Conservation (phyloP, 2,329 filamentous ascomycete species). For the Fusarium multiceps region DNA sequence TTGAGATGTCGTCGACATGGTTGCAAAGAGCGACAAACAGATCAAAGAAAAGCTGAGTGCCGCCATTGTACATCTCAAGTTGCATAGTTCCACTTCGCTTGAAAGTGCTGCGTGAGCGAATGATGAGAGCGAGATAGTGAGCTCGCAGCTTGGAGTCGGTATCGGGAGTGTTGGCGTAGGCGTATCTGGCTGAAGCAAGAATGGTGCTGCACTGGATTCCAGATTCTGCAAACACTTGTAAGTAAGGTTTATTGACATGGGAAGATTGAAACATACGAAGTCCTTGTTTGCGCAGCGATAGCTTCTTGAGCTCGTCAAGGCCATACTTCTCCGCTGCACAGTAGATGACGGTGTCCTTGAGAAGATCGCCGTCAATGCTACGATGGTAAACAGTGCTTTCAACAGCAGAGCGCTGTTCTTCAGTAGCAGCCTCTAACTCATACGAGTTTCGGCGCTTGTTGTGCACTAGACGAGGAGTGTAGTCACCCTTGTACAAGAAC, state of each 20-base stretch:
- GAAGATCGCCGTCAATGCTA: constrained; percentile 71
- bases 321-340: constrained; percentile 88
- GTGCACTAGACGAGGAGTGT: constrained; percentile 84
- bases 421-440: constrained; percentile 76
- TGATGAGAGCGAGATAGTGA: constrained; percentile 92
- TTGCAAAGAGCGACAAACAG: constrained; percentile 94
- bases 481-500: constrained; percentile 94
- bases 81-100: constrained; percentile 97
- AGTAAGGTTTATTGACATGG: constrained; percentile 1
- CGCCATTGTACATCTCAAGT: constrained; percentile 89
- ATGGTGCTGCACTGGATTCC: constrained; percentile 89
- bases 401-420: constrained; percentile 57
- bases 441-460: constrained; percentile 84
- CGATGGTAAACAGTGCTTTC: constrained; percentile 78
- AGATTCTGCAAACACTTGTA: constrained; percentile 61
- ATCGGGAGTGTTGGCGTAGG: constrained; percentile 89
- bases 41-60: constrained; percentile 88
- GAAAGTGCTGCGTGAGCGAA: constrained; percentile 86
- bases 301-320: constrained; percentile 83
- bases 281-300: constrained; percentile 89
- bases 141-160: constrained; percentile 90
- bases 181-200: constrained; percentile 86
- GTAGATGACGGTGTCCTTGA: constrained; percentile 92
- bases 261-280: constrained; percentile 67
- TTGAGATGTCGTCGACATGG: constrained; percentile 79